A percentile compares a stretch with the other conserved stretches of the same genome.
phyloP scores from a whole-genome alignment of 139 green algal genomes.

The Tetraselmis chui region DNA sequence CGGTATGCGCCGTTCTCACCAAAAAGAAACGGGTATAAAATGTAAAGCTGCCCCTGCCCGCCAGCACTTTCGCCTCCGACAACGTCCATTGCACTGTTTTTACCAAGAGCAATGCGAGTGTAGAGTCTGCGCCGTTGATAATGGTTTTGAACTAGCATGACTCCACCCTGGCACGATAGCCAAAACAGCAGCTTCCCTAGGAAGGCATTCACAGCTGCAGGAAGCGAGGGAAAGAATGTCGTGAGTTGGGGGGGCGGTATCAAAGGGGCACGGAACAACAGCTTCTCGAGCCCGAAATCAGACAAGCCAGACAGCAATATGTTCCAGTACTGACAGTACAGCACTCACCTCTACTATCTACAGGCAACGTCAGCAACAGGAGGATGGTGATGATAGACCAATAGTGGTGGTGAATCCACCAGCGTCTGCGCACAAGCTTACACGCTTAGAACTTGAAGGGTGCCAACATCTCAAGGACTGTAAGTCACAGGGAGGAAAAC shows the following conservation, averaged over 20 bases:
- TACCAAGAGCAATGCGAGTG: conserved; percentile 88
- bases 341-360: conserved; percentile 51
- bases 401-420: conserved; percentile 93
- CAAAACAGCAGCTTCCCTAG: conserved; percentile 46
- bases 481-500: no score
- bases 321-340: no score
- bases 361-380: conserved; percentile 77
- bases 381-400: conserved; percentile 64
- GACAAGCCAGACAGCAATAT: conserved; percentile 59
- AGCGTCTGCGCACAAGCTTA: no score
- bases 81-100: conserved; percentile 83
- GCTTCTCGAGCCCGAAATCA: neutral
- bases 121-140: conserved; percentile 91
- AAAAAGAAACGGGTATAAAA: conserved; percentile 88
- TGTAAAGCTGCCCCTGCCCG: conserved; percentile 62
- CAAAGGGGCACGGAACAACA: neutral
- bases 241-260: neutral
- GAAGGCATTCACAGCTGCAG: conserved; percentile 47
- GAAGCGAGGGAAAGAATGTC: neutral
- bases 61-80: conserved; percentile 71
- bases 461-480: no score
- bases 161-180: conserved; percentile 9
- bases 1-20: conserved; percentile 18
- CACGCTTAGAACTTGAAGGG: no score
- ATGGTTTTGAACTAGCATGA: conserved; percentile 49